Evolutionary conservation across 179 eudicot genomes (phyloP), one percentile per base, ranked within the genome.

Genomic region (Drosera spatulata): DNA sequence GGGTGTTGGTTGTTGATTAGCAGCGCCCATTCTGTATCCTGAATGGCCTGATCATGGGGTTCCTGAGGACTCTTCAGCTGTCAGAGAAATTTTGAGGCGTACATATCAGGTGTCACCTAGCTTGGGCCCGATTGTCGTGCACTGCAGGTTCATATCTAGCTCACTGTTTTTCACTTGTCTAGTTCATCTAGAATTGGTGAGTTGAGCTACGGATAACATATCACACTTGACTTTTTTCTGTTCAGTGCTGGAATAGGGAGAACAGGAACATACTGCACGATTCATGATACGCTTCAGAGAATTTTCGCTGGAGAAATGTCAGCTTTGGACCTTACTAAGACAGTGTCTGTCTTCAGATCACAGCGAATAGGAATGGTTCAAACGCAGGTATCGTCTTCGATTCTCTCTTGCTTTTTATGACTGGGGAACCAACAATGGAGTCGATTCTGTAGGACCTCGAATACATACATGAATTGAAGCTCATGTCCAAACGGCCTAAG

Each of bases 21-120:
- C n/a, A n/a, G n/a, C n/a, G n/a, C n/a, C n/a, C n/a, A 82, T 93
- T 70, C 97, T 86, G 65, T 89, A 93, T 73, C 90, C 86, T 61
- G 95, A 85, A 68, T 93, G 99, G 99, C 99, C 97, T 10, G 97
- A 93, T 75, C 86, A 82, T 70, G 97, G 97, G 64, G 97, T 84
- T 77, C 97, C 99, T 13, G 61, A 52, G 43, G 81, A 84, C 65
- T 79, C 97, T 40, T 13, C 69, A 66, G 91, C 95, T 69, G 97
- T 93, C 64, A 86, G 90, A 50, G 94, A 89, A 69, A 89, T 89
- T 70, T 70, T 85, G 44, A 80, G 68, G 69, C 79, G 82, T 80
- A 69, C 79, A 41, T 81, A 62, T 69, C 42, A 49, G 51, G 58
- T 83, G 50, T 80, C 90, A 52, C 81, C 95, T 49, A 70, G 72